Base-by-base conservation (phyloP, 129 eudicot species). In the Silybum marianum region DNA sequence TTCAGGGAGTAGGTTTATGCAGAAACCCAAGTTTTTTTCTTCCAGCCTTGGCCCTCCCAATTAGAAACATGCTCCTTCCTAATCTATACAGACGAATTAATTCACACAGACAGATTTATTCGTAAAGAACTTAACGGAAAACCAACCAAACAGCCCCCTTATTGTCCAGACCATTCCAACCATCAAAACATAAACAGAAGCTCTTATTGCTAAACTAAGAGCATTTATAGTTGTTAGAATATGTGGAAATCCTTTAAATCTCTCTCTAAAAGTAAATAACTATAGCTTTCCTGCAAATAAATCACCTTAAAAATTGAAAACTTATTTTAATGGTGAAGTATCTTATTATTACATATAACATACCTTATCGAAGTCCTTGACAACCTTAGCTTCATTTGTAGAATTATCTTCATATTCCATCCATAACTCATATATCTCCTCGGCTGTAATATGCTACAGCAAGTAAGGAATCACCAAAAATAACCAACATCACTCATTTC, bases 321-420 rank as follows among this genome's bases (percentile, higher is more conserved):
- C 16, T 9, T 81, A 16, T 38, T 39, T 36, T 48, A 10, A 25
- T 3, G 7, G 14, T 39, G 16, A n/a, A 75, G 18, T 19, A 54
- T n/a, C 39, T 42, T 19, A 5, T 44, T 77, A 78, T 68, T 69
- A n/a, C 68, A 78, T 26, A 46, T 23, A 44, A 19, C 34, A 77
- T 88, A 92, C 99, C 96, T 95, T 95, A 93, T 95, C 99, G 23
- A 95, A 92, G 80, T 95, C 99, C 88, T 92, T 95, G 69, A 95
- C 97, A 84, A 95, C 87, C 83, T 95, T 95, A 48, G 99, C 99
- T 92, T 95, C 99, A 74, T 74, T 30, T 7, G 97, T 88, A 70
- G 97, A 88, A 81, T 90, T 89, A 74, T 87, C 97, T 87, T 95
- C 99, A 83, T 95, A 95, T 85, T 95, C 99, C 99, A 93, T 90